Evolutionary conservation across 345 rosid genomes (phyloP).

Genomic region (Corymbia maculata): DNA sequence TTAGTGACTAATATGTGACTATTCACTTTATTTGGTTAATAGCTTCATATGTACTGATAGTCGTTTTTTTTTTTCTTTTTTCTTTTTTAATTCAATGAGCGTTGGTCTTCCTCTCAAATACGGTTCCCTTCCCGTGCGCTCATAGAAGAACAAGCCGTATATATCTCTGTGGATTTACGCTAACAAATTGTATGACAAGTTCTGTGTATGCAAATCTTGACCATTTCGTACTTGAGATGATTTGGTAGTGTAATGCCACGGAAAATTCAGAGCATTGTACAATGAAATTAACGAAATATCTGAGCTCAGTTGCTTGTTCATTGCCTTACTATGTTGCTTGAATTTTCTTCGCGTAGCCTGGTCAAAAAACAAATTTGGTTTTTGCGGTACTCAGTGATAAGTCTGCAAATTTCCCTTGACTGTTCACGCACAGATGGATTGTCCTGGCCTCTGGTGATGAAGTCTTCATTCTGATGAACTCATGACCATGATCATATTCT

Average conservation of each 20-base stretch:
- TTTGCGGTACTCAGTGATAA: not conserved
- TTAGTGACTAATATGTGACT: too few species aligned
- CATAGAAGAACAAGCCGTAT: too few species aligned
- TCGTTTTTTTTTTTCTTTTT: too few species aligned
- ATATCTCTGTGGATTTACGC: not conserved
- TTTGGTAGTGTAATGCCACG: not conserved
- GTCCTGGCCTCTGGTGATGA: not conserved
- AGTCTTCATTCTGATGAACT: not conserved
- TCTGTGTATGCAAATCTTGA: not conserved
- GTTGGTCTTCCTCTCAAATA: too few species aligned
- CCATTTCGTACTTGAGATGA: not conserved
- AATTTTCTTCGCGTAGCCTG: not conserved
- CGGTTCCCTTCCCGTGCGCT: too few species aligned
- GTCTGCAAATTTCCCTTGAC: rapidly evolving
- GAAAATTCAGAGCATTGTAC: not conserved
- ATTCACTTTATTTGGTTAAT: too few species aligned
- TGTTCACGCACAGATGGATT: not conserved
- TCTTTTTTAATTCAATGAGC: too few species aligned
- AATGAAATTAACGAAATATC: not conserved
- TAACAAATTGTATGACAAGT: not conserved
- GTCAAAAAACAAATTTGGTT: not conserved
- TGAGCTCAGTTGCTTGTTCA: not conserved
- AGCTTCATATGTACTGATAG: too few species aligned
- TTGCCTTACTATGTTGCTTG: not conserved
- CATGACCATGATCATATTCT: not conserved